Conservation (phyloP, 306 rosid genomes). For the Betula pendula region DNA sequence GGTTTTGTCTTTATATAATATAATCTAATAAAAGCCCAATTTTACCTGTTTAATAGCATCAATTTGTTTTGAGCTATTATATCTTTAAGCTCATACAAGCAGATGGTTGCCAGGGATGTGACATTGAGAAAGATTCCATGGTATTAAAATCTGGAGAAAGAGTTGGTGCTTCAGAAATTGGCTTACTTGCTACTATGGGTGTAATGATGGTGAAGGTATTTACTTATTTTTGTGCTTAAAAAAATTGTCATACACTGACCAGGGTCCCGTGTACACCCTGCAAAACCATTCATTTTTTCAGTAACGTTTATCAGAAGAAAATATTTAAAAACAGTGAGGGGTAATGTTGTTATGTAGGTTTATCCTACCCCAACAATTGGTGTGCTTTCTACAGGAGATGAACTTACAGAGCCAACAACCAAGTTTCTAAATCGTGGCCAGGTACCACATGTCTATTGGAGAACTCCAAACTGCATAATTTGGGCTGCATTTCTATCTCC, state of each 20-base stretch:
- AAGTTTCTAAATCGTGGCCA: constrained; percentile 65
- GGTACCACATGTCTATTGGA: constrained; percentile 45
- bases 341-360: constrained; percentile 53
- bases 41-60: neutral
- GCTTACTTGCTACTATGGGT: constrained; percentile 90
- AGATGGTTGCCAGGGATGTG: constrained; percentile 62
- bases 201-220: constrained; percentile 73
- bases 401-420: constrained; percentile 79
- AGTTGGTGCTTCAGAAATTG: constrained; percentile 86
- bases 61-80: constrained; percentile 4
- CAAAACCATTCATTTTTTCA: neutral
- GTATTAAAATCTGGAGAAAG: constrained; percentile 80
- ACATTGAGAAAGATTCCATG: constrained; percentile 64
- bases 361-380: constrained; percentile 67
- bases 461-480: constrained; percentile 10
- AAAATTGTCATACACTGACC: neutral
- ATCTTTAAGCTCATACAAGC: constrained; percentile 18
- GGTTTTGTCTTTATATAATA: neutral
- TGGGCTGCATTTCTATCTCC: neutral
- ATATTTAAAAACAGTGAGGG: neutral
- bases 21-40: neutral
- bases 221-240: constrained; percentile 12
- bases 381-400: constrained; percentile 95
- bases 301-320: neutral
- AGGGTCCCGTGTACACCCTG: neutral